Evolutionary conservation across 495 filamentous ascomycete species (phyloP).

Genomic region (Aspergillus wentii): DNA sequence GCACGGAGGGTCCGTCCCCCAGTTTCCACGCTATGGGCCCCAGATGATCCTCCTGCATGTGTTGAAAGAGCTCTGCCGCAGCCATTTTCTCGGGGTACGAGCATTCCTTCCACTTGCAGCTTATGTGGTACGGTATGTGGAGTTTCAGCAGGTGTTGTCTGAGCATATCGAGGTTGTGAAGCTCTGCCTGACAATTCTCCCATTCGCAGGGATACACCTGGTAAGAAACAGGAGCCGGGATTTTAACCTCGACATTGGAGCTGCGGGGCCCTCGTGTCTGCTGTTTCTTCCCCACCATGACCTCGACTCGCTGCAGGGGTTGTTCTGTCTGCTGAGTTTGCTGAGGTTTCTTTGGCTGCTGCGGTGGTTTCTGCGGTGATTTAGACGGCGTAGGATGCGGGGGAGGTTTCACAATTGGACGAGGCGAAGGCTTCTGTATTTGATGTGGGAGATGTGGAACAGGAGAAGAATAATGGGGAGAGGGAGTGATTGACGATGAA

Average conservation of each 20-base stretch:
- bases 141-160: conserved; percentile 60
- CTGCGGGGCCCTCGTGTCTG: conserved; percentile 15
- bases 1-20: conserved; percentile 59
- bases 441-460: too few relatives aligned
- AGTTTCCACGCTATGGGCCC: conserved; percentile 54
- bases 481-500: too few relatives aligned
- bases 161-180: conserved; percentile 71
- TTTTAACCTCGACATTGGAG: conserved; percentile 8
- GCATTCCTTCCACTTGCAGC: conserved; percentile 34
- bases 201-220: conserved; percentile 57
- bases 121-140: conserved; percentile 32
- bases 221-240: conserved; percentile 18
- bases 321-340: neutral
- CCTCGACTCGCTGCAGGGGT: too few relatives aligned
- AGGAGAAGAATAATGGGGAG: too few relatives aligned
- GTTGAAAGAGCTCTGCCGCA: conserved; percentile 47
- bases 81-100: conserved; percentile 10
- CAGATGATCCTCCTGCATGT: conserved; percentile 60
- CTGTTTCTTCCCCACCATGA: conserved; percentile 5
- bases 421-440: too few relatives aligned
- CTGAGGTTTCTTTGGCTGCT: neutral
- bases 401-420: neutral
- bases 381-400: too few relatives aligned
- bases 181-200: conserved; percentile 59
- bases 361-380: neutral